Conservation (phyloP, 805 yeast genomes). For the Yarrowia divulgata region DNA sequence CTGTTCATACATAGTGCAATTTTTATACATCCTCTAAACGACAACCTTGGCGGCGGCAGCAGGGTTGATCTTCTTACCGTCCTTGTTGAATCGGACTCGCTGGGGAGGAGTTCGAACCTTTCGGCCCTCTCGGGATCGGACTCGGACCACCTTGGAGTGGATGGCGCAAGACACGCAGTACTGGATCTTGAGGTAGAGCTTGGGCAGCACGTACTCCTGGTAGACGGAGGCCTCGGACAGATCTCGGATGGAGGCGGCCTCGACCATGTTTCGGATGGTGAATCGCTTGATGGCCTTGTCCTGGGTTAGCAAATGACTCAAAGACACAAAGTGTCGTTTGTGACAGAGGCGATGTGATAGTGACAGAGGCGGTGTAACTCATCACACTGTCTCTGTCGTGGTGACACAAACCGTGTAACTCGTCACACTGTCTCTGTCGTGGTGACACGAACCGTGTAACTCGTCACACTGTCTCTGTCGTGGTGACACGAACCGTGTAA, state of each 20-base stretch:
- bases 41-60: constrained; percentile 97
- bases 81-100: constrained; percentile 96
- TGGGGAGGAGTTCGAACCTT: constrained; percentile 98
- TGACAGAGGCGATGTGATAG: not conserved
- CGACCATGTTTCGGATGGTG: constrained; percentile 99
- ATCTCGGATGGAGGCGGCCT: constrained; percentile 99
- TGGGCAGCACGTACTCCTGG: constrained; percentile 99
- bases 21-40: constrained; percentile 52
- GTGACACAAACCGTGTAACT: no score
- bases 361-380: no score
- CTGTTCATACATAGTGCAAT: no score
- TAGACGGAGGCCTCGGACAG: constrained; percentile 99
- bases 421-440: no score
- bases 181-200: constrained; percentile 99
- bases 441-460: no score
- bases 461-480: no score
- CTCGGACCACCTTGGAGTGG: constrained; percentile 99
- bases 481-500: no score
- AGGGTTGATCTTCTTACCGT: constrained; percentile 94
- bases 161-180: constrained; percentile 99
- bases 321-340: not conserved
- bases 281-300: constrained; percentile 99
- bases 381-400: no score
- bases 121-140: constrained; percentile 98
- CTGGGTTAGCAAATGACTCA: constrained; percentile 54